Conservation (phyloP, 2,329 filamentous ascomycete species). For the Cladosporium sp. region DNA sequence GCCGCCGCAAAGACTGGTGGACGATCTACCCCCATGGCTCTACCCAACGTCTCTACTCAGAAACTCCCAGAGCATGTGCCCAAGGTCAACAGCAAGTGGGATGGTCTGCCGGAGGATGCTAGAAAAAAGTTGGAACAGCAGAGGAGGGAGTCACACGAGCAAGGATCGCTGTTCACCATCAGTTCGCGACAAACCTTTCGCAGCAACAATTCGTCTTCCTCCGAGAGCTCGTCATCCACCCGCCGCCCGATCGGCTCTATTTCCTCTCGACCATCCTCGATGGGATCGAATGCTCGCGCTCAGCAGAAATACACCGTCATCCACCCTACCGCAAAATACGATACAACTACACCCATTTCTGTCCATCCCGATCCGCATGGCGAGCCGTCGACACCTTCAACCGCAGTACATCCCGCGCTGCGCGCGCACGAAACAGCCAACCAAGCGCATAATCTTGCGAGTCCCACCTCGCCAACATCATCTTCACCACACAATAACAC, state of each 20-base stretch:
- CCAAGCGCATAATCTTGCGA: not conserved
- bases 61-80: conserved; percentile 47
- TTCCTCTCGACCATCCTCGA: conserved; percentile 6
- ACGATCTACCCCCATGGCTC: conserved; percentile 26
- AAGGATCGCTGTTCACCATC: conserved; percentile 1
- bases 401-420: not conserved
- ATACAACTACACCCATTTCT: conserved; percentile 1
- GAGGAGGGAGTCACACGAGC: not conserved
- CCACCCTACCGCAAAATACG: not conserved
- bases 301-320: conserved; percentile 4
- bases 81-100: conserved; percentile 52
- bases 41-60: conserved; percentile 38
- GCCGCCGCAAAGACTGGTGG: conserved; percentile 15
- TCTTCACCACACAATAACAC: not conserved
- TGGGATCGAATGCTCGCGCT: conserved; percentile 1
- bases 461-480: not conserved
- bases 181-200: conserved; percentile 1
- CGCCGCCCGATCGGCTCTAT: conserved; percentile 10
- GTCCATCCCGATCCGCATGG: not conserved
- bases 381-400: not conserved
- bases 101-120: conserved; percentile 43
- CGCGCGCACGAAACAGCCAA: not conserved
- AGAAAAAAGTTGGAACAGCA: conserved; percentile 2
- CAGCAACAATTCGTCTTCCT: conserved; percentile 5
- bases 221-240: conserved; percentile 4